Evolutionary conservation across 2,329 filamentous ascomycete species (phyloP), one percentile per base, ranked within the genome.

Genomic region (Fusarium protoensiforme): DNA sequence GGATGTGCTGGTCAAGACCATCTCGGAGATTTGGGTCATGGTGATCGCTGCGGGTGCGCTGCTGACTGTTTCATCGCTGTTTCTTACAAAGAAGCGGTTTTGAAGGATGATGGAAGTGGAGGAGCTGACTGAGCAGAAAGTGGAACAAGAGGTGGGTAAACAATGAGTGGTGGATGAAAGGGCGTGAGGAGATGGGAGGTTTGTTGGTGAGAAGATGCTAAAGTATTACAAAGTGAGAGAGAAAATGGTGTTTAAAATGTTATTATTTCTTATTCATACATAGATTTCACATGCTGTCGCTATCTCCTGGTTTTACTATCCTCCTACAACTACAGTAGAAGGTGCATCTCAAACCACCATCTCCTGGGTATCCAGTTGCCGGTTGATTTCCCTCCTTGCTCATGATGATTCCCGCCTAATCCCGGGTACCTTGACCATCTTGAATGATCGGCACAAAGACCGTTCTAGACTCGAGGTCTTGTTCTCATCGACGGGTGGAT

Each of bases 21-120:
- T 72, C 27, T 51, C 48, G 18, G 64, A 72, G 58, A 72, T 72
- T 27, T 72, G 67, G 67, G 64, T 69, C 48, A 69, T 72, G 69
- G 67, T 72, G 4, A 69, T 72, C 16, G 60, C 39, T 31, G 69
- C 69, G 9, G 69, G 69, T 8, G 67, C 63, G 4, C 35, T 69
- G 41, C n/a, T 69, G 20, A 56, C 60, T 3, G 36, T 72, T 29
- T 69, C 63, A 13, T 68, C 69, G 7, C 65, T 57, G 13, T 72
- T 72, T 53, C 39, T 72, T 22, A 61, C 69, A 22, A 61, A 58
- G 46, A 69, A 64, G 29, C 54, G 60, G 14, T 65, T 69, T 46
- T 39, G 68, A 71, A 16, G 35, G 20, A 22, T 51, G 7, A 31
- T 14, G 46, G 46, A n/a, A 9, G 46, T 51, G 46, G 46, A 31